A percentile compares a stretch with the other conserved stretches of the same genome.
Conservation (phyloP, 2,329 filamentous ascomycete species). For the Pezicula rhizophila region DNA sequence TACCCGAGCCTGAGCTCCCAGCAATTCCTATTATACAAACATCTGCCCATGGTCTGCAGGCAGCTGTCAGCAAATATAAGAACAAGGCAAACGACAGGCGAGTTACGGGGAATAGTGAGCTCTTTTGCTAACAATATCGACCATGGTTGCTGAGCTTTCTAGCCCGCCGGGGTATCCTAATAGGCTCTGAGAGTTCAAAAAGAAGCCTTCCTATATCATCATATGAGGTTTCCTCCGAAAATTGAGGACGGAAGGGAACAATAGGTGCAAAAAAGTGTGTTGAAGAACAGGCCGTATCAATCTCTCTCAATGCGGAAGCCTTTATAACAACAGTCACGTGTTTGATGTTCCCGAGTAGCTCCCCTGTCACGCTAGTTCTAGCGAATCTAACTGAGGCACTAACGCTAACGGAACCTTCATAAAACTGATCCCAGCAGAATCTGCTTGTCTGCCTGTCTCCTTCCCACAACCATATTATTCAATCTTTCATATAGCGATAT, state of each 20-base stretch:
- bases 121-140: slow-evolving; percentile 23
- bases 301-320: too few species aligned
- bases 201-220: neutral
- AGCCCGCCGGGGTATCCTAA: too few species aligned
- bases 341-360: neutral
- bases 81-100: too few species aligned
- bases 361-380: neutral
- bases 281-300: too few species aligned
- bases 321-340: too few species aligned
- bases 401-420: neutral
- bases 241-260: neutral
- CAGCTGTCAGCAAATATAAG: too few species aligned
- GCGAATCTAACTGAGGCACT: neutral
- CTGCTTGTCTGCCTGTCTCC: neutral
- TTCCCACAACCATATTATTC: neutral
- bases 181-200: too few species aligned
- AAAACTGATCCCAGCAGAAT: neutral
- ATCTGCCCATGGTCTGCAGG: slow-evolving; percentile 87
- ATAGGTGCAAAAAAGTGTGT: neutral
- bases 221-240: neutral
- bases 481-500: neutral
- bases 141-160: slow-evolving; percentile 8
- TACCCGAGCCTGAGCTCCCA: slow-evolving; percentile 88
- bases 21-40: slow-evolving; percentile 95
- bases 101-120: slow-evolving; percentile 54